A percentile compares a stretch with the other conserved stretches of the same genome.
Conservation (phyloP, 164 flowering plant genomes). For the Protea cynaroides region DNA sequence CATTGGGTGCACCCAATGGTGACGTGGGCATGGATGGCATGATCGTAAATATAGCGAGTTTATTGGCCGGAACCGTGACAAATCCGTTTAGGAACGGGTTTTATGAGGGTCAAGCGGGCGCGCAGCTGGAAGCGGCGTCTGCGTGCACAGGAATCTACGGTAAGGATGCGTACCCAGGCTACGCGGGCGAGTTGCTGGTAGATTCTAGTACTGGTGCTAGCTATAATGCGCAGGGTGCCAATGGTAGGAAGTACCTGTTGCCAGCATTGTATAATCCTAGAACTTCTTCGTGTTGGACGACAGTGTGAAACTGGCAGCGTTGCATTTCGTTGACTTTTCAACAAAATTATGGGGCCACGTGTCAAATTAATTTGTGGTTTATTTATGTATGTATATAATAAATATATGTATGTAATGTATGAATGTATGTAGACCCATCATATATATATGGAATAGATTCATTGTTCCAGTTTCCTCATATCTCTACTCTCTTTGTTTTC, state of each 20-base stretch:
- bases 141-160: constrained; percentile 25
- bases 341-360: no score
- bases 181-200: constrained; percentile 21
- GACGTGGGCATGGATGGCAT: constrained; percentile 27
- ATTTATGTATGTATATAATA: no score
- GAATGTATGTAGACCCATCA: no score
- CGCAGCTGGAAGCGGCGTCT: constrained; percentile 18
- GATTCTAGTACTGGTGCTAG: constrained; percentile 20
- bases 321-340: no score
- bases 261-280: constrained; percentile 23
- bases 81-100: constrained; percentile 20
- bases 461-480: no score
- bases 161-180: constrained; percentile 29
- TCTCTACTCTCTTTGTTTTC: no score
- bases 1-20: constrained; percentile 18
- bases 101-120: constrained; percentile 16
- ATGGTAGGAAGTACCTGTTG: constrained; percentile 18
- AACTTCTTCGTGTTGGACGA: constrained; percentile 28
- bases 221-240: constrained; percentile 27
- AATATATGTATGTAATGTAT: no score
- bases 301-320: constrained; percentile 13
- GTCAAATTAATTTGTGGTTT: no score
- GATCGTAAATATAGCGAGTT: constrained; percentile 19
- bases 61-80: constrained; percentile 23
- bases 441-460: no score